Base-by-base conservation (phyloP, 1,284 basidiomycete genomes). In the Ustilago bromivora region DNA sequence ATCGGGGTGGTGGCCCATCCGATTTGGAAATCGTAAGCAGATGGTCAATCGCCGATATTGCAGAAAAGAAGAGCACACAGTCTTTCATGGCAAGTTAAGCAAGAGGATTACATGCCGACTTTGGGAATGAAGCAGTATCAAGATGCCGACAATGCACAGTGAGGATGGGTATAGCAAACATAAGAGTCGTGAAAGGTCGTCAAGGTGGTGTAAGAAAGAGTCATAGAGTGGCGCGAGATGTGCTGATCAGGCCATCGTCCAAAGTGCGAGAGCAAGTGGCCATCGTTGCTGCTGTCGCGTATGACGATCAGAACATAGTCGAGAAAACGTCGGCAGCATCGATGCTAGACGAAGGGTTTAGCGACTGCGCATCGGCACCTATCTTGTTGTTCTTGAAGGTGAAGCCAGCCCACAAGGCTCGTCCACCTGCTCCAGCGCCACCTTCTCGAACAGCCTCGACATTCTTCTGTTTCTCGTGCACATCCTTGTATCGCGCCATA, bases 341-440 rank as follows among this genome's bases (percentile, higher is more conserved):
- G 63, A 61, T 51, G n/a, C 61, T 58, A n/a, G 57, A 69, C 17
- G 63, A 38, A 1, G 71, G 43, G 58, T 64, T 65, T 17, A 66
- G 56, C 11, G 71, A 64, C 41, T 70, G 56, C 32, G 63, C 76
- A 41, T 83, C 77, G 46, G 71, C 69, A 13, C 75, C 77, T 0
- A 71, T 63, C 19, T 78, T 76, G 76, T 85, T 85, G 73, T 85
- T 86, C 59, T 83, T 83, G 76, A 98, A 98, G 2, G 97, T 99
- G 86, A 99, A 99, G 3, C 97, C 96, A 70, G 97, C 94, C 94
- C 94, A 97, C 53, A 96, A 92, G 4, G 94, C 95, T 36, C 95
- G 88, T 9, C 89, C 87, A 78, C 91, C 89, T 62, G 93, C 69
- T 38, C 66, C 74, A 34, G 73, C 57, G 36, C 80, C 81, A 13